Evolutionary conservation across 1,284 basidiomycete genomes (phyloP).

Genomic region (Tilletia indica): DNA sequence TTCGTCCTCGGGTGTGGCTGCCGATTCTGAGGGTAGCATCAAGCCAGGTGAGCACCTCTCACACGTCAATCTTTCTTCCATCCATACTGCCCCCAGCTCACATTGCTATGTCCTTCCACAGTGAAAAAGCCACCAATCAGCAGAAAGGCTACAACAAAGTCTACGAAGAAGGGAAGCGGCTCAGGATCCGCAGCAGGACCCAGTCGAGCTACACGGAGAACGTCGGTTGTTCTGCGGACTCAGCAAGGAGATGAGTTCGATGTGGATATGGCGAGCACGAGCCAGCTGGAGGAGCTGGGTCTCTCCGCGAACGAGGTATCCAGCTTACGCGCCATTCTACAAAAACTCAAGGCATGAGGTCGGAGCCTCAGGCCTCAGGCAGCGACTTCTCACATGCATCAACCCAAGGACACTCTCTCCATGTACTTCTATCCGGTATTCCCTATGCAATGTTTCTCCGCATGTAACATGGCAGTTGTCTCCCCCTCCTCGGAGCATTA

Average conservation of each 20-base stretch:
- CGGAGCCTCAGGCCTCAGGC: too few relatives aligned
- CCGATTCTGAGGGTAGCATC: background rate
- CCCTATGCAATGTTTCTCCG: too few relatives aligned
- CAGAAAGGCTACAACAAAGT: background rate
- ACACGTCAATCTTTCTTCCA: too few relatives aligned
- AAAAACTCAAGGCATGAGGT: too few relatives aligned
- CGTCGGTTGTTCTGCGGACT: background rate
- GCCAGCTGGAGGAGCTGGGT: background rate
- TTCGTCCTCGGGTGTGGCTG: background rate
- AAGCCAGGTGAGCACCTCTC: background rate
- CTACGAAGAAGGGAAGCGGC: background rate
- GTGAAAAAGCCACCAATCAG: conserved; percentile 2
- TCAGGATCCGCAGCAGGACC: background rate
- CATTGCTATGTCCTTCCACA: background rate
- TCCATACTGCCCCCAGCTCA: background rate
- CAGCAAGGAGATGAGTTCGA: conserved; percentile 2
- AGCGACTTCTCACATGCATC: too few relatives aligned
- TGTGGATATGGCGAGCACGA: background rate
- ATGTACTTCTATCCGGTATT: too few relatives aligned
- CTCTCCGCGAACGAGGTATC: background rate
- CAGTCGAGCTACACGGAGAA: background rate
- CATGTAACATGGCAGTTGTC: too few relatives aligned
- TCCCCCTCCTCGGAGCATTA: too few relatives aligned
- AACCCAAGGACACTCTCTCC: too few relatives aligned
- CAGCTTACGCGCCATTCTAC: background rate